Evolutionary conservation across 2,329 filamentous ascomycete species (phyloP), one percentile per base, ranked within the genome.

Genomic region (Whalleya microplaca): DNA sequence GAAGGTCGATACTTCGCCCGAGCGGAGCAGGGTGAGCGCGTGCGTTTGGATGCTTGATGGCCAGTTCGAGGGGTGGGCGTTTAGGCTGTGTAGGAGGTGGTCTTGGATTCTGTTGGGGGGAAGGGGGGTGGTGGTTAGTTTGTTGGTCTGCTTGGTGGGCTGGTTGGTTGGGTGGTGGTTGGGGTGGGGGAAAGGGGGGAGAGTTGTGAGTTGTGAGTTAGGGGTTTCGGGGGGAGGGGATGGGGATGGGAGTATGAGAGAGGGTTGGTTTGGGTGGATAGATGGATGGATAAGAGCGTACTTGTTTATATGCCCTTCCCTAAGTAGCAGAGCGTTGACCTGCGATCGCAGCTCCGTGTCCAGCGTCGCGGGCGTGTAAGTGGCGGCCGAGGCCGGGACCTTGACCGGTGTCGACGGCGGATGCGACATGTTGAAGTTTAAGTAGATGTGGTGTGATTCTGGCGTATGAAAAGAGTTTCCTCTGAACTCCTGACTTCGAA

Each of bases 341-440:
- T 86, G 80, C 2, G 84, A 87, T 20, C 85, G 78, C 54, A 88
- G 72, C 55, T 88, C 85, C 6, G 81, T 77, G 64, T 88, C 85
- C 54, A 84, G 78, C 8, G 83, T 88, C 5, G 83, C 83, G 48
- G 82, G 75, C 16, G 84, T 83, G 71, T 88, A 85, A 64, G 78
- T 81, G 2, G 84, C 77, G n/a, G 83, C 83, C 29, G 82, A 80
- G 6, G 81, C 73, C 14, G 85, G 82, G 47, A 88, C 82, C 69
- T 86, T 86, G 65, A 85, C 82, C 3, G 84, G 83, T 20, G 83
- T 83, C 27, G 82, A 76, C 37, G 81, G 75, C 51, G 78, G 77
- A 47, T 66, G 69, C 59, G 79, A 77, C 78, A 81, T 80, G 54
- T 43, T 69, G 61, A 46, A 49, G 45, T 32, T 46, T 16, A 27